phyloP scores from a whole-genome alignment of 495 filamentous ascomycete species.

The Cairneyella variabilis region DNA sequence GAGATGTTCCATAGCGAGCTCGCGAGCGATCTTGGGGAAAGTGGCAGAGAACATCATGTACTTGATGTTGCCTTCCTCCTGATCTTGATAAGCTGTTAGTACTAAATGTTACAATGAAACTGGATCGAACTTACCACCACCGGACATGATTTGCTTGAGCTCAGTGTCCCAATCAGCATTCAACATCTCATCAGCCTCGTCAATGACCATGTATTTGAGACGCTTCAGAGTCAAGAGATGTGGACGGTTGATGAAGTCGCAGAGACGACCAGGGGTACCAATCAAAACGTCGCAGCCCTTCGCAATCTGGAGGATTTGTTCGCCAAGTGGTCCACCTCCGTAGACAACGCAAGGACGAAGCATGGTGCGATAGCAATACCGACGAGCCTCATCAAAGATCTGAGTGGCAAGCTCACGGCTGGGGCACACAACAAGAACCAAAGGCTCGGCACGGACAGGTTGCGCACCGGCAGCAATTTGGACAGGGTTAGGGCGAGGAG shows the following conservation, averaged over 20 bases:
- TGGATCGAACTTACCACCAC: conserved; percentile 71
- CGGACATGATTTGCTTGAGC: conserved; percentile 66
- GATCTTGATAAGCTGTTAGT: conserved; percentile 43
- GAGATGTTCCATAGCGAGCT: conserved; percentile 72
- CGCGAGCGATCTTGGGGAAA: conserved; percentile 72
- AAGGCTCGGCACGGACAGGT: conserved; percentile 61
- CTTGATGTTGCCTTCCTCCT: conserved; percentile 71
- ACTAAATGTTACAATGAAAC: background rate
- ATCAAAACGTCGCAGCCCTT: conserved; percentile 88
- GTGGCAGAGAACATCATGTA: conserved; percentile 97
- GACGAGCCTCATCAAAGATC: conserved; percentile 89
- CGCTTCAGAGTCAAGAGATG: conserved; percentile 67
- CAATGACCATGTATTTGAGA: conserved; percentile 79
- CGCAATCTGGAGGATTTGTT: conserved; percentile 67
- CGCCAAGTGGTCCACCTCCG: conserved; percentile 66
- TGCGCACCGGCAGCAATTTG: conserved; percentile 34
- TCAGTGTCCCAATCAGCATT: conserved; percentile 68
- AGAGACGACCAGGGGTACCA: conserved; percentile 79
- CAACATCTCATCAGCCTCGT: conserved; percentile 94
- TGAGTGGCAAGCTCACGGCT: conserved; percentile 87
- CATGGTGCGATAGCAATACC: conserved; percentile 91
- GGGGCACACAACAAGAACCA: conserved; percentile 82
- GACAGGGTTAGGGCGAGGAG: conserved; percentile 61
- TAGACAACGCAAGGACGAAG: conserved; percentile 89
- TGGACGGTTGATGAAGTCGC: conserved; percentile 73